These are phyloP conservation scores for Penicillium subrubescens DNA, from an alignment of 495 filamentous ascomycete species.

Conservation along the genomic window DNA sequence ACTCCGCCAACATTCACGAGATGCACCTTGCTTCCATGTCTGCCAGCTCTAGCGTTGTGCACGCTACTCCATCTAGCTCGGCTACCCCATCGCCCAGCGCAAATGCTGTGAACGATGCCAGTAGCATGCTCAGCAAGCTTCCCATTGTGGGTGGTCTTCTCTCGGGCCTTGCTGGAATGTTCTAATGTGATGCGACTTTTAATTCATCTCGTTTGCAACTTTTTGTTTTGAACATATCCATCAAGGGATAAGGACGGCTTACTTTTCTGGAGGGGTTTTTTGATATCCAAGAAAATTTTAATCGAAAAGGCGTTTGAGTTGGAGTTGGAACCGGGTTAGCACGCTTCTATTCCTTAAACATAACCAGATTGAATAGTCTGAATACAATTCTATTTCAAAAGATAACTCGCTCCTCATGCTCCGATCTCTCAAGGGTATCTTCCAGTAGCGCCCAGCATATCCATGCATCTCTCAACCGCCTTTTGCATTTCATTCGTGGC, in stretches of 20 bases:
- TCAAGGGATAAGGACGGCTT: constrained; percentile 9
- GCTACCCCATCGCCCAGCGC: constrained; percentile 11
- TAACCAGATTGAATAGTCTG: constrained; percentile 8
- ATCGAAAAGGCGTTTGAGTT: constrained; percentile 14
- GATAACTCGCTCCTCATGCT: neutral
- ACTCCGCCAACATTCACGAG: constrained; percentile 10
- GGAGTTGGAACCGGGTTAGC: neutral
- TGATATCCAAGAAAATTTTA: constrained; percentile 29
- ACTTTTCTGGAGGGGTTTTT: constrained; percentile 13
- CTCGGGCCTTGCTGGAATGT: constrained; percentile 12
- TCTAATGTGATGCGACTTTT: neutral
- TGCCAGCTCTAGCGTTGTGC: constrained; percentile 1
- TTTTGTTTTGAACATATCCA: constrained; percentile 16
- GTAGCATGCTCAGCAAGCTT: constrained; percentile 1
- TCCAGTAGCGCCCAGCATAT: constrained; percentile 66
- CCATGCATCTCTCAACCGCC: constrained; percentile 74
- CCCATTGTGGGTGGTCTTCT: constrained; percentile 4
- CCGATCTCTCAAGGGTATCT: constrained; percentile 44
- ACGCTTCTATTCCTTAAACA: constrained; percentile 6
- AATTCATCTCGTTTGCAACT: neutral
- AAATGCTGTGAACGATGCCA: neutral
- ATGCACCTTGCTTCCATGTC: constrained; percentile 3
- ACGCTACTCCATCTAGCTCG: constrained; percentile 15
- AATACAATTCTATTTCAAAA: constrained; percentile 5
- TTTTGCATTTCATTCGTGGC: constrained; percentile 73